Base-by-base conservation (phyloP, 2,329 filamentous ascomycete species). In the Fusarium virguliforme region DNA sequence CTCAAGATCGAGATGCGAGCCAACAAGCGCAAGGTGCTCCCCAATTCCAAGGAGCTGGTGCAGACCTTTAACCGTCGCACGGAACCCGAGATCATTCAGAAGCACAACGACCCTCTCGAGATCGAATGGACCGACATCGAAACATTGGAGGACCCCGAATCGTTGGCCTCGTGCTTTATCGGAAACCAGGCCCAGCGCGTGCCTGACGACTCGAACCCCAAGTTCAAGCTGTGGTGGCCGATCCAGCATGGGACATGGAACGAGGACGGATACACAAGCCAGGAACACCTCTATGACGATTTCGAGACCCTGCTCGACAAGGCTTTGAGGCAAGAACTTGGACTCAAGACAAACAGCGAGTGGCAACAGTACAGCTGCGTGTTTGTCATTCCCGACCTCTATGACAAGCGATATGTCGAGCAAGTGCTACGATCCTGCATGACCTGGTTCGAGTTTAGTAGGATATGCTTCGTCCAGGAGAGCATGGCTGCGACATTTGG, bases 41-140 rank as follows among this genome's bases (percentile, higher is more conserved):
- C 96, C n/a, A 98, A 98, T 79, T 98, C 95, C 0, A 97, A 97
- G 80, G 96, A 99, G 78, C 86, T 98, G 64, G 95, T 98, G 1
- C 90, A 95, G 71, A 98, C 97, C 78, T 98, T 93, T 86, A 99
- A 99, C 81, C 90, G 93, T 59, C 89, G 94, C 53, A 93, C 91
- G 1, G 90, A 92, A 35, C 91, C 94, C 7, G 96, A 98, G 74
- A 88, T 92, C 54, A 98, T 99, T 66, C 91, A 93, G 6, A 93
- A 96, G 77, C 96, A 98, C 82, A 99, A 98, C 79, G 96, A 99
- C 76, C 93, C 95, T 0, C 86, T 97, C 74, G 92, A 96, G 72
- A 92, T 98, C 56, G 95, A 98, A 71, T 99, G 96, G 95, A 99
- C 96, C 3, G 94, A 98, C 68, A 84, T 97, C 40, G 87, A 87